Evolutionary conservation across 2,329 filamentous ascomycete genomes (phyloP), one percentile per base, ranked within the genome.

Genomic region (Epichloe glyceriae): DNA sequence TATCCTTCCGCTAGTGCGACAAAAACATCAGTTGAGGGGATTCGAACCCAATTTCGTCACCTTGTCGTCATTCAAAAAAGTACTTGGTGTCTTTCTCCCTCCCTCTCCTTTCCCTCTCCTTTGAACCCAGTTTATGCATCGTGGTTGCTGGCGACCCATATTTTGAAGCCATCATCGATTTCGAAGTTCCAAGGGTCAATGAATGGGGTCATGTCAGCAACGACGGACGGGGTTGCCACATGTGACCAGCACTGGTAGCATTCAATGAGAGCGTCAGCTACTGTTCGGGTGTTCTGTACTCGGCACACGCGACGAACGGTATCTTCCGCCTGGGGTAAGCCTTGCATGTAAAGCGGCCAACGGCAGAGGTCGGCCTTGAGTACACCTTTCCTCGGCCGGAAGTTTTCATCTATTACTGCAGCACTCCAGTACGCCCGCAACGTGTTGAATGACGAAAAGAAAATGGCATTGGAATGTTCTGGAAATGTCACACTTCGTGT

Each of bases 151-250:
- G 17, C 19, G 39, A 42, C 47, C 47, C 47, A 49, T 26, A 49
- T 42, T 22, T 49, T 43, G 47, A 49, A 26, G 39, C 47, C 39
- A 49, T 43, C 47, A 49, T 49, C 39, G 47, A 49, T 34, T 40
- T 48, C 35, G 38, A 11, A 41, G n/a, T 22, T 34, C 7, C 30
- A 14, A 20, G 8, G 39, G 14, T 19, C 8, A 20, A 41, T 2
- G 17, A n/a, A n/a, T n/a, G n/a, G 38, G 17, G 10, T 41, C 2
- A 41, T 41, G 39, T 41, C 39, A 41, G 17, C 17, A 19, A 41
- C 17, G 17, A 41, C 39, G 17, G 17, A n/a, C 35, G 7, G 39
- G 39, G 17, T 11, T 6, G 39, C 39, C 39, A 41, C 39, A 41
- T 19, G 35, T 14, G 12, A 14, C 35, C 12, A 37, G 12, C 12